Base-by-base conservation (phyloP, 208 protist species). In the Angomonas ambiguus region DNA sequence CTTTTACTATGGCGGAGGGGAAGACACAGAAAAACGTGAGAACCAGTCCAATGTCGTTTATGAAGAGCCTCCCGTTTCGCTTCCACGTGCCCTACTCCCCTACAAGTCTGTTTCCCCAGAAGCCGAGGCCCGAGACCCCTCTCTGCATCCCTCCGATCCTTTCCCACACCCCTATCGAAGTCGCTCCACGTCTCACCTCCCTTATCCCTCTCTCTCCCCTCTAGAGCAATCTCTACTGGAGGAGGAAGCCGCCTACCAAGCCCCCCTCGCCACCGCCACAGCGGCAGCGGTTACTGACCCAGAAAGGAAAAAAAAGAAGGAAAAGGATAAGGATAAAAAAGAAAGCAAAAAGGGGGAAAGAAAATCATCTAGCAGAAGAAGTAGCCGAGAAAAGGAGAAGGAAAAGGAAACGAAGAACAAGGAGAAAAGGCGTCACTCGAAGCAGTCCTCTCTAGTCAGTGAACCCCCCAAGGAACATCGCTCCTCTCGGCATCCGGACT, bases 281-380 rank as follows among this genome's bases (percentile, higher is more conserved):
- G 13, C 6, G 0, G 2, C 35, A 0, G 28, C 51, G 10, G 28
- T 38, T 18, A 34, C 4, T 28, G 18, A 51, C 64, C 42, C 31
- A 20, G 1, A 28, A 25, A 16, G 62, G 10, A 62, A 73, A 49
- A 71, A 67, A 34, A 33, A 74, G 51, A 45, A 74, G 1, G 11
- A 16, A 45, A 57, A 67, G 57, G 30, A 28, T 30, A 73, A 57
- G 60, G 32, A 48, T 51, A 51, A 24, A 10, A 57, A 69, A 64
- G 49, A 70, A 16, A 51, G 56, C 31, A 30, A 60, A 69, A 49
- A 33, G 31, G 32, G 20, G 5, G 25, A 22, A 35, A 59, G 28
- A 28, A 20, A 20, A n/a, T 59, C 53, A 3, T 38, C 45, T 20
- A 53, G 16, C 18, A 41, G 35, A 18, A 41, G 13, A 13, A 13